These are phyloP conservation scores for Clohesyomyces aquaticus DNA, from an alignment of 495 filamentous ascomycete species.

Conservation along the genomic window DNA sequence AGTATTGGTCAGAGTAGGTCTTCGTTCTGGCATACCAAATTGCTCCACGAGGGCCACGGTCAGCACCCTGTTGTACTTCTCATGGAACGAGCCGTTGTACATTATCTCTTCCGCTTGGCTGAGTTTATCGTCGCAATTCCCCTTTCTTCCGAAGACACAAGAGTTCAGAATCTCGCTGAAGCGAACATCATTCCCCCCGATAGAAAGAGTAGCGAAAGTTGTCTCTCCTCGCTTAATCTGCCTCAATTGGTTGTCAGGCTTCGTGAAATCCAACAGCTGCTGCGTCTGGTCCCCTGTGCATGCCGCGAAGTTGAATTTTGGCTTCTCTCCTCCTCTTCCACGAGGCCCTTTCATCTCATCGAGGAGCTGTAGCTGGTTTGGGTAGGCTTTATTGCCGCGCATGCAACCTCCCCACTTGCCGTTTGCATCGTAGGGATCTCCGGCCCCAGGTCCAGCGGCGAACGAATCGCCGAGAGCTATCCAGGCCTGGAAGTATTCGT, in stretches of 20 bases:
- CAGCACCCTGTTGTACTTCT: constrained; percentile 6
- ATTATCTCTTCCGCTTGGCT: neutral
- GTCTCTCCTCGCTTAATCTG: neutral
- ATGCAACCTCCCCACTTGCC: constrained; percentile 4
- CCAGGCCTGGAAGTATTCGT: no score
- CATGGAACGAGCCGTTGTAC: constrained; percentile 1
- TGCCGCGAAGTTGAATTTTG: constrained; percentile 6
- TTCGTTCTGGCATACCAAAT: no score
- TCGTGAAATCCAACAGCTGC: constrained; percentile 7
- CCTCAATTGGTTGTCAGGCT: constrained; percentile 13
- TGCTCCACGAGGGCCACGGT: no score
- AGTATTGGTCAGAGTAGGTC: no score
- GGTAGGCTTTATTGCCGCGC: neutral
- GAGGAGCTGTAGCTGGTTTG: constrained; percentile 1
- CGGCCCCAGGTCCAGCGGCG: constrained; percentile 16
- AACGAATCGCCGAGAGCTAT: constrained; percentile 19
- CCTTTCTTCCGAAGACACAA: neutral
- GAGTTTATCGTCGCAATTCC: neutral
- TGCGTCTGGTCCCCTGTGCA: constrained; percentile 15
- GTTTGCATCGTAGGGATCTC: constrained; percentile 4
- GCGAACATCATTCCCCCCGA: constrained; percentile 20
- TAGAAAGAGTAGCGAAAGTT: constrained; percentile 16
- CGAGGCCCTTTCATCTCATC: constrained; percentile 4
- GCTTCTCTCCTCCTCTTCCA: neutral
- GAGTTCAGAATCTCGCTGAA: constrained; percentile 8